Conservation (phyloP, 441 rosid genomes). For the Populus hybrid region DNA sequence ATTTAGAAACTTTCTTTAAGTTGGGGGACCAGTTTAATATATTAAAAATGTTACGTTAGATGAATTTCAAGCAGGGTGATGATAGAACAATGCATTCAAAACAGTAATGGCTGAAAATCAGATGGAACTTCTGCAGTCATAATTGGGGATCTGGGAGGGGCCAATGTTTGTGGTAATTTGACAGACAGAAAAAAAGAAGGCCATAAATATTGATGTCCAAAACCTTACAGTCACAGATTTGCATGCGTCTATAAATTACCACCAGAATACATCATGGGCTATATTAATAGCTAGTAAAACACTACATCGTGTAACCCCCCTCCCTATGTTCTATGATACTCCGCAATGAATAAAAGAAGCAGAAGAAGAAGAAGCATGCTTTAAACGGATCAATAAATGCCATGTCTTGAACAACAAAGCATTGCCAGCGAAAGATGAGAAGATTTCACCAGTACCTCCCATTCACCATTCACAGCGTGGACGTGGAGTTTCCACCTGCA, state of each 20-base stretch:
- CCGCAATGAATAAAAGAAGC: slow-evolving; percentile 11
- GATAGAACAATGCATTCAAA: no score
- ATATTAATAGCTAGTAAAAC: not conserved
- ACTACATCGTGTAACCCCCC: not conserved
- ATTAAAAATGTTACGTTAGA: no score
- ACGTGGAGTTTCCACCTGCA: slow-evolving; percentile 59
- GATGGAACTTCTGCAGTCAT: no score
- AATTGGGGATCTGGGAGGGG: no score
- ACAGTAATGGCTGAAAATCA: no score
- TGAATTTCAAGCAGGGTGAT: no score
- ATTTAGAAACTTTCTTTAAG: not conserved
- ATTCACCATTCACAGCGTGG: slow-evolving; percentile 34
- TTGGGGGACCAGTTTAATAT: not conserved
- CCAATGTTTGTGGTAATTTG: not conserved
- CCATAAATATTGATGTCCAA: not conserved
- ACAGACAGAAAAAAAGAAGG: not conserved
- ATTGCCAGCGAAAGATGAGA: slow-evolving; percentile 4
- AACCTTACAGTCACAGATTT: not conserved
- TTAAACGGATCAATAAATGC: slow-evolving; percentile 5
- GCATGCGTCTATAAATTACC: not conserved
- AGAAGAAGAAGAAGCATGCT: slow-evolving; percentile 4
- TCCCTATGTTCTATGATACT: slow-evolving; percentile 5
- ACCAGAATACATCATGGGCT: slow-evolving; percentile 1
- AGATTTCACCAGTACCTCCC: slow-evolving; percentile 5
- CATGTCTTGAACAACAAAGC: slow-evolving; percentile 4